Evolutionary conservation across 2,329 filamentous ascomycete genomes (phyloP), one percentile per base, ranked within the genome.

Genomic region (Aspergillus phoenicis): DNA sequence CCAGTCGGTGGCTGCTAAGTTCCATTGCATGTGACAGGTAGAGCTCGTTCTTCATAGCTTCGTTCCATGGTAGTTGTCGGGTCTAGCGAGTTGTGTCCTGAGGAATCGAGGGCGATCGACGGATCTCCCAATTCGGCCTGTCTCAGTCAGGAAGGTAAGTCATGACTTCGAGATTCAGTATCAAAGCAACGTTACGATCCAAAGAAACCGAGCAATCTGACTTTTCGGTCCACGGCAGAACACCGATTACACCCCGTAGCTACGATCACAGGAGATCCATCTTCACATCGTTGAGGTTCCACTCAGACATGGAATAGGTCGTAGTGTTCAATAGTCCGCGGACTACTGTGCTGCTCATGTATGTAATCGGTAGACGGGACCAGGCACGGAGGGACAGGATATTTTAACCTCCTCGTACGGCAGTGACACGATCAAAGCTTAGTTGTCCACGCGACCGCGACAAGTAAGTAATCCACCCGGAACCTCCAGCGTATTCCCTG

Each of bases 381-480:
- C 47, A 33, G 47, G 47, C 47, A 51, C 47, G 47, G n/a, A 30
- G 47, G 1, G 26, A 51, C 47, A 51, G 47, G 26, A 28, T 26
- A 30, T 30, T 36, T 51, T 51, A 51, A 51, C 28, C 43, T 24
- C 28, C 54, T 36, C 28, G 22, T 26, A 57, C 30, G 22, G 22
- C 41, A 22, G 30, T 36, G 33, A 33, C 41, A 41, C 43, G 26
- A 24, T 39, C 28, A 49, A 57, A 57, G 54, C 54, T 57, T 57
- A 26, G n/a, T 22, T 20, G 41, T 49, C 43, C 54, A 49, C 54
- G 54, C 54, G 54, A 48, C 43, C 43, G 28, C 28, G 28, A 57
- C 47, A 20, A 41, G 22, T 41, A 38, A 38, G 20, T 28, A 39
- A 36, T 57, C 28, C 15, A 22, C 36, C 52, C 30, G n/a, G 36